Conservation (phyloP, 768 basidiomycete species). For the Russula griseocarnosa region DNA sequence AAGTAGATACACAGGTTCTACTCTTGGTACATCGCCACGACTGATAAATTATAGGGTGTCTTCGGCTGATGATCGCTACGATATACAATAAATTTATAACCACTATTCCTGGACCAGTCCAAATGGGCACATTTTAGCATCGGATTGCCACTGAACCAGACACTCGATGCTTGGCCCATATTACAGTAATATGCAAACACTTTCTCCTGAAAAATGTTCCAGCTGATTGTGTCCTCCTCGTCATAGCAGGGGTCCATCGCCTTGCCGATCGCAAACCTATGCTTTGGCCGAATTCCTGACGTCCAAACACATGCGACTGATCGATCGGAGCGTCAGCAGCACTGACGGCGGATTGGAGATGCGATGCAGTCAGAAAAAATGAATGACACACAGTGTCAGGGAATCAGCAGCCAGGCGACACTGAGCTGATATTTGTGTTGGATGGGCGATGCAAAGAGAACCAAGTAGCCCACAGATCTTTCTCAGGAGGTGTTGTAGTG, state of each 20-base stretch:
- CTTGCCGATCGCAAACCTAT: background rate
- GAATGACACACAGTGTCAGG: background rate
- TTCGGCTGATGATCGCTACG: too few species aligned
- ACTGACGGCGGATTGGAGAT: too few species aligned
- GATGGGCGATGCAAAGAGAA: background rate
- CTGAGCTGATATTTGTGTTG: too few species aligned
- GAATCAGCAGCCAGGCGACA: too few species aligned
- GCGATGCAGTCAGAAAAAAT: background rate
- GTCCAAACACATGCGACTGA: background rate
- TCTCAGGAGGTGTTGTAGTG: too few species aligned
- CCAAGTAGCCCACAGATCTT: too few species aligned
- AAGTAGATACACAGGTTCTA: too few species aligned
- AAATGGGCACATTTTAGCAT: background rate
- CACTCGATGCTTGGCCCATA: background rate
- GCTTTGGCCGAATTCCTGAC: background rate
- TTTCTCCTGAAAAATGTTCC: background rate
- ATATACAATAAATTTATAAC: too few species aligned
- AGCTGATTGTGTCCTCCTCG: constrained; percentile 1
- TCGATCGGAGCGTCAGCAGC: too few species aligned
- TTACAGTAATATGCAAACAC: background rate
- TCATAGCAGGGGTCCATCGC: background rate
- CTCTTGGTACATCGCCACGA: too few species aligned
- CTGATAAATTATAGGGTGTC: too few species aligned
- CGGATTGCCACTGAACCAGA: background rate
- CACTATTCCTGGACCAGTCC: too few species aligned